A percentile compares a stretch with the other conserved stretches of the same genome.
phyloP scores from a whole-genome alignment of 441 rosid species.

The Sinapis alba region DNA sequence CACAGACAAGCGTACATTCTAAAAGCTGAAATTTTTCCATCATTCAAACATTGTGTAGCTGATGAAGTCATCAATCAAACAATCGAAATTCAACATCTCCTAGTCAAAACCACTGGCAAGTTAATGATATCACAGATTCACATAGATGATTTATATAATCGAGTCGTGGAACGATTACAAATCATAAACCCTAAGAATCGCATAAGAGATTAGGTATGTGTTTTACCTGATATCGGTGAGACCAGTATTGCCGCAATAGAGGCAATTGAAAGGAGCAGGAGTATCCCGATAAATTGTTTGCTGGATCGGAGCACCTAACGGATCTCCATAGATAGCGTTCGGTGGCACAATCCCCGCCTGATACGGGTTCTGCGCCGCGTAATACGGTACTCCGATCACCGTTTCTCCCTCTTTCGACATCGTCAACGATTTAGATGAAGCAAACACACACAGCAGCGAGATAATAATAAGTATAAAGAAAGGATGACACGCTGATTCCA shows the following conservation, averaged over 20 bases:
- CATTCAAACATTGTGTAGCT: constrained; percentile 1
- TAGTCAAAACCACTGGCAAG: constrained; percentile 18
- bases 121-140: neutral
- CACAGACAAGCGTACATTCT: neutral
- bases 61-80: neutral
- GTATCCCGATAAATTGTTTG: constrained; percentile 87
- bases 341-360: constrained; percentile 78
- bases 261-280: constrained; percentile 86
- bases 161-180: neutral
- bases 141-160: neutral
- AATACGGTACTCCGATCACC: constrained; percentile 81
- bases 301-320: constrained; percentile 75
- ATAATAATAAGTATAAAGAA: neutral
- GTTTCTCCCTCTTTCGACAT: constrained; percentile 64
- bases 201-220: neutral
- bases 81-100: neutral
- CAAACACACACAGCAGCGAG: neutral
- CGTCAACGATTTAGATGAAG: constrained; percentile 13
- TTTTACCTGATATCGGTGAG: constrained; percentile 69
- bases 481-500: constrained; percentile 1
- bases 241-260: constrained; percentile 70
- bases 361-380: constrained; percentile 62
- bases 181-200: neutral
- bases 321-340: constrained; percentile 73
- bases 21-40: neutral